Evolutionary conservation across 2,329 filamentous ascomycete genomes (phyloP).

Genomic region (Knufia fluminis): DNA sequence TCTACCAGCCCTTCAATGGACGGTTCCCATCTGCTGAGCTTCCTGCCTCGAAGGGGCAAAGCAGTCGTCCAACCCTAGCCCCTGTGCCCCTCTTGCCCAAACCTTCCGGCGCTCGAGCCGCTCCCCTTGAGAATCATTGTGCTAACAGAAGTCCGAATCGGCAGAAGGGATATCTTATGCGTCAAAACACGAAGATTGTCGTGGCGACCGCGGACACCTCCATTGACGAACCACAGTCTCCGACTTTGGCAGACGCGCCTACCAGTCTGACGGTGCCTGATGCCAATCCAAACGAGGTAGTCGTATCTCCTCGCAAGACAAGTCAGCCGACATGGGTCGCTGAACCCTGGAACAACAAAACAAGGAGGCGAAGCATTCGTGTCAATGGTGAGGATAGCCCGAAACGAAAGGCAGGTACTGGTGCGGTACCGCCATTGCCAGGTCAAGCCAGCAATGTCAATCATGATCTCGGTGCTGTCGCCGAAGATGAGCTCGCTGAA

Average conservation of each 20-base stretch:
- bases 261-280: conserved; percentile 24
- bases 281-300: conserved; percentile 24
- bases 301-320: conserved; percentile 59
- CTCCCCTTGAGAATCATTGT: conserved; percentile 29
- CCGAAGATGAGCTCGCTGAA: conserved; percentile 59
- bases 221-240: conserved; percentile 43
- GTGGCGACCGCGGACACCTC: conserved; percentile 68
- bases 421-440: conserved; percentile 70
- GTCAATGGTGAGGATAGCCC: conserved; percentile 42
- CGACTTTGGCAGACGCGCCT: conserved; percentile 33
- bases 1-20: conserved; percentile 25
- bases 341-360: conserved; percentile 87
- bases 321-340: conserved; percentile 91
- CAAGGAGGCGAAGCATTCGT: conserved; percentile 56
- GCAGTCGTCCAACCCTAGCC: conserved; percentile 12
- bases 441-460: conserved; percentile 75
- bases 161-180: conserved; percentile 98
- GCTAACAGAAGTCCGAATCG: conserved; percentile 55
- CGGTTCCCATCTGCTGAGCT: conserved; percentile 20
- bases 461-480: conserved; percentile 51
- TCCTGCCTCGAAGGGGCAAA: conserved; percentile 15
- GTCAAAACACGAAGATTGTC: conserved; percentile 95
- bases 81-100: conserved; percentile 17
- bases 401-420: conserved; percentile 51
- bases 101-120: conserved; percentile 15